Conservation (phyloP, 1,139 yeast species). For the Yamadazyma diddensiae region DNA sequence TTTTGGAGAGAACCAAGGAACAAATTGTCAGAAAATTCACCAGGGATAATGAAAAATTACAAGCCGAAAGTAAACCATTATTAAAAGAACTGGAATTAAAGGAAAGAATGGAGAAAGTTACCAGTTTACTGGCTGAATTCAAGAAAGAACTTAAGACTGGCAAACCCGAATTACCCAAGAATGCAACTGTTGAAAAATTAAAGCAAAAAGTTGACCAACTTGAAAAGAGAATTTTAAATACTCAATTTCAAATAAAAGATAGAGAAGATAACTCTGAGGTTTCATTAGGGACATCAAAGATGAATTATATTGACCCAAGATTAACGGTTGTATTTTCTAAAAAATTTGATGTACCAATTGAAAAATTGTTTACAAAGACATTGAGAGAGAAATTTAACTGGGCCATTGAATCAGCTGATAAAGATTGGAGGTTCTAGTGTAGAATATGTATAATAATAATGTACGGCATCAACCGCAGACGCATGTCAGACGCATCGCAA, state of each 20-base stretch:
- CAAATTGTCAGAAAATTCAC: slow-evolving; percentile 61
- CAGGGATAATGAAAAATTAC: slow-evolving; percentile 74
- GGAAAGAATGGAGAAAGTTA: slow-evolving; percentile 57
- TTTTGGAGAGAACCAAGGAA: slow-evolving; percentile 61
- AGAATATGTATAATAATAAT: too few species aligned
- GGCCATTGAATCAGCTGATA: slow-evolving; percentile 93
- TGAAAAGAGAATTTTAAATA: slow-evolving; percentile 67
- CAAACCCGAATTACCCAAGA: slow-evolving; percentile 53
- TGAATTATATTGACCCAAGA: slow-evolving; percentile 94
- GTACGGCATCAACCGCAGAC: background rate
- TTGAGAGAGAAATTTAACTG: slow-evolving; percentile 89
- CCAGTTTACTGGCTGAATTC: slow-evolving; percentile 54
- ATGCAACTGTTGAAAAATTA: slow-evolving; percentile 67
- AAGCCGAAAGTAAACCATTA: slow-evolving; percentile 52
- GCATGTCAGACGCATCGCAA: background rate
- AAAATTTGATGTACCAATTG: slow-evolving; percentile 84
- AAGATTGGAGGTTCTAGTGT: slow-evolving; percentile 86
- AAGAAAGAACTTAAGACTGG: slow-evolving; percentile 61
- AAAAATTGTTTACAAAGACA: slow-evolving; percentile 86
- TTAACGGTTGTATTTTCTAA: slow-evolving; percentile 87
- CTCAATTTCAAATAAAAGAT: slow-evolving; percentile 76
- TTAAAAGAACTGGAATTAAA: slow-evolving; percentile 53
- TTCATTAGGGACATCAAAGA: slow-evolving; percentile 88
- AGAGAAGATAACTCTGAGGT: slow-evolving; percentile 94
- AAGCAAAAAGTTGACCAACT: slow-evolving; percentile 68